A percentile compares a stretch with the other conserved stretches of the same genome.
These are phyloP conservation scores for Agaricus bisporus DNA, from an alignment of 768 basidiomycete species.

Conservation along the genomic window DNA sequence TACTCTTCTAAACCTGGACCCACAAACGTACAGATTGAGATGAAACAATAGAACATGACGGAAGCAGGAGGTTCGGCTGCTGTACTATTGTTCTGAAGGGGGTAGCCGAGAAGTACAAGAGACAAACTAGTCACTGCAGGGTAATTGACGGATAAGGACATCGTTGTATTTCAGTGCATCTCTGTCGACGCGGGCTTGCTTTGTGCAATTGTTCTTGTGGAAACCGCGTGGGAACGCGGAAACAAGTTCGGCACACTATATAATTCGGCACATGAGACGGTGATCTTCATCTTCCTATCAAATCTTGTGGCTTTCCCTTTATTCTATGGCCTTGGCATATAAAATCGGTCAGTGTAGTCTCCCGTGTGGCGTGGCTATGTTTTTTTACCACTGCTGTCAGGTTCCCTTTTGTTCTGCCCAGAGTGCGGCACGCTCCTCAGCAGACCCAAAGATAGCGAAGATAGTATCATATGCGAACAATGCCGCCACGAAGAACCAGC, in stretches of 20 bases:
- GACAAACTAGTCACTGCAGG: background rate
- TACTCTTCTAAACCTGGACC: slow-evolving; percentile 20
- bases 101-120: background rate
- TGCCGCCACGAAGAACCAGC: slow-evolving; percentile 86
- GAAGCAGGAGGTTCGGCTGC: background rate
- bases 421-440: slow-evolving; percentile 86
- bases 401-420: slow-evolving; percentile 92
- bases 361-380: background rate
- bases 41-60: slow-evolving; percentile 1
- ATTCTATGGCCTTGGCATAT: slow-evolving; percentile 17
- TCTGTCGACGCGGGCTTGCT: no score
- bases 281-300: background rate
- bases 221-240: no score
- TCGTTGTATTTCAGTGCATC: background rate
- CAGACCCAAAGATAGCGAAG: slow-evolving; percentile 70
- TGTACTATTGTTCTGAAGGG: slow-evolving; percentile 2
- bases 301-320: background rate
- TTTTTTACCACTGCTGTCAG: slow-evolving; percentile 29
- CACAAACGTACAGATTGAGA: slow-evolving; percentile 19
- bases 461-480: slow-evolving; percentile 78
- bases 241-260: background rate
- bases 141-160: background rate
- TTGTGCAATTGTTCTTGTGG: no score
- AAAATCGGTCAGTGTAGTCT: slow-evolving; percentile 30
- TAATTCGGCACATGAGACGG: background rate